phyloP scores from a whole-genome alignment of 2,329 filamentous ascomycete genomes.

The Fusarium sp. region DNA sequence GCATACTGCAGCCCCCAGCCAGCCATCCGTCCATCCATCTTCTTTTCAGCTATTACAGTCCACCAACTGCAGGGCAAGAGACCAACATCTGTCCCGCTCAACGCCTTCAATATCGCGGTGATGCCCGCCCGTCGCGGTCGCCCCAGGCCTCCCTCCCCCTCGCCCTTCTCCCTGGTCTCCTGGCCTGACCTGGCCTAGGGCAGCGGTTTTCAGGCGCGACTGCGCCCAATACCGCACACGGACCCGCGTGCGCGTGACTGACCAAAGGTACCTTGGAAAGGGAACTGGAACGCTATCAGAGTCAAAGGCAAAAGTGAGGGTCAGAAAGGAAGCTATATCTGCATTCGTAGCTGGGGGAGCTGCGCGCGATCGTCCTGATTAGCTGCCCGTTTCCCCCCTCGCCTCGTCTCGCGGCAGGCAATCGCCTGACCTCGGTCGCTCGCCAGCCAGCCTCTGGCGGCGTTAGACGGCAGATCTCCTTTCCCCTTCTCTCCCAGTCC shows the following conservation, averaged over 20 bases:
- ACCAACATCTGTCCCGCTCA: neutral
- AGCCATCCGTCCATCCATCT: neutral
- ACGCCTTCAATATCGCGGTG: constrained; percentile 7
- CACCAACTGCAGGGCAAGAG: constrained; percentile 5
- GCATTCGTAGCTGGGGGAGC: constrained; percentile 6
- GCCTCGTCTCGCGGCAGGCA: constrained; percentile 31
- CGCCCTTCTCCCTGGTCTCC: constrained; percentile 3
- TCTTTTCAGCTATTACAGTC: neutral
- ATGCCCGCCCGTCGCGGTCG: constrained; percentile 15
- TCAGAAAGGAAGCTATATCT: neutral
- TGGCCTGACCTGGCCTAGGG: constrained; percentile 4
- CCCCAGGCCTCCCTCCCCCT: constrained; percentile 1
- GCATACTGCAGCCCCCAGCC: neutral
- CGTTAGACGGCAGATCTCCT: neutral
- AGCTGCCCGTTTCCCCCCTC: constrained; percentile 12
- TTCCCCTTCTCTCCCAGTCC: constrained; percentile 5
- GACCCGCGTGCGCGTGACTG: neutral
- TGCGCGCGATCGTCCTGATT: constrained; percentile 4
- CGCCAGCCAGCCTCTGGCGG: constrained; percentile 21
- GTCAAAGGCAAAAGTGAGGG: neutral
- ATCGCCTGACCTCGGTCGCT: constrained; percentile 26
- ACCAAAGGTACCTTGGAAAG: neutral
- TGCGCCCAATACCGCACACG: constrained; percentile 1
- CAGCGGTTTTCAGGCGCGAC: neutral
- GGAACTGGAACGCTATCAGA: constrained; percentile 10